These are phyloP conservation scores for Arachis stenosperma DNA, from an alignment of 306 rosid species.

Conservation along the genomic window DNA sequence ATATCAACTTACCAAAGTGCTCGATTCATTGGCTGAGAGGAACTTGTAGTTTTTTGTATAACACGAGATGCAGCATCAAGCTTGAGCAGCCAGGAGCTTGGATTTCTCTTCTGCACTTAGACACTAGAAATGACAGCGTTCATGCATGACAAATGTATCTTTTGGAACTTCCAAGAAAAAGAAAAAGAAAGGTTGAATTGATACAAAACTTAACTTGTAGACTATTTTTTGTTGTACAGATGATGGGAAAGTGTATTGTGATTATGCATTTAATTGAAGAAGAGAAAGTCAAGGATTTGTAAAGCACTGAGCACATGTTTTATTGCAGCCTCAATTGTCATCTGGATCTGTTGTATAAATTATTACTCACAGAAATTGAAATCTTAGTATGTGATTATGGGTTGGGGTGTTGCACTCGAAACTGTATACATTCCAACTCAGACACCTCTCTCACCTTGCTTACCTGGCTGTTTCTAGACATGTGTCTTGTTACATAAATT, in stretches of 20 bases:
- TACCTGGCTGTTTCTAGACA: too few species aligned
- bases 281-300: constrained; percentile 38
- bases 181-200: constrained; percentile 40
- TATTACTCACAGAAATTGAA: constrained; percentile 40
- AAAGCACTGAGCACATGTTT: constrained; percentile 48
- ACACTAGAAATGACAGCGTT: constrained; percentile 41
- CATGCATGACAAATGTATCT: constrained; percentile 50
- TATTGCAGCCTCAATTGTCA: constrained; percentile 41
- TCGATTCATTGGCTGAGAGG: constrained; percentile 43
- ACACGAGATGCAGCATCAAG: constrained; percentile 43
- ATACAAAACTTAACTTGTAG: constrained; percentile 29
- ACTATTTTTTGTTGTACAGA: constrained; percentile 58
- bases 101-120: constrained; percentile 34
- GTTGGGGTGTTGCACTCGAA: too few species aligned
- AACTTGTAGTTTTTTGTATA: constrained; percentile 39
- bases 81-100: constrained; percentile 41
- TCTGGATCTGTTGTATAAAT: constrained; percentile 48
- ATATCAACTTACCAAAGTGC: constrained; percentile 32
- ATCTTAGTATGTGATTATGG: constrained; percentile 12
- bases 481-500: too few species aligned
- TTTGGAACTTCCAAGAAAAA: constrained; percentile 50
- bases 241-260: constrained; percentile 43
- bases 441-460: too few species aligned
- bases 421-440: too few species aligned
- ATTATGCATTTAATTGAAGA: constrained; percentile 36